Conservation (phyloP, 257 asterid species). For the Solanum sejunctum region DNA sequence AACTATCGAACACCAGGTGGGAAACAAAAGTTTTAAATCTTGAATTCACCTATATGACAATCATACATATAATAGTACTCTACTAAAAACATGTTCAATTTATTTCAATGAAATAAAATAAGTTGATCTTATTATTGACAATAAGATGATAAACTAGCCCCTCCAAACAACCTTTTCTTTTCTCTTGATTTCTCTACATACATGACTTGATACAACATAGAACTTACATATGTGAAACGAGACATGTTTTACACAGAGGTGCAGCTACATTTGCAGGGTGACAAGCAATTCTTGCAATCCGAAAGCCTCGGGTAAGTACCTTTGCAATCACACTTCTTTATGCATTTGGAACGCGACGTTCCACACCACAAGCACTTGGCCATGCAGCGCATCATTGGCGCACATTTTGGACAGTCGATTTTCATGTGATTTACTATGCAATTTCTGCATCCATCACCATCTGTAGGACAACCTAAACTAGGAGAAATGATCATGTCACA, state of each 20-base stretch:
- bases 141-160: not conserved
- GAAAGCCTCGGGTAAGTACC: constrained; percentile 39
- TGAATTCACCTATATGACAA: not conserved
- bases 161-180: not conserved
- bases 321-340: constrained; percentile 60
- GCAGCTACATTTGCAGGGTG: constrained; percentile 59
- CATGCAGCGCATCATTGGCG: constrained; percentile 60
- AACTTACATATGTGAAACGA: not conserved
- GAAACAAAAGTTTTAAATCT: not conserved
- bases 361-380: constrained; percentile 64
- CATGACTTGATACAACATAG: not conserved
- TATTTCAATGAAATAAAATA: not conserved
- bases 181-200: not conserved
- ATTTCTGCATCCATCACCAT: constrained; percentile 37
- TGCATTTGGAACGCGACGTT: constrained; percentile 28
- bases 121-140: not conserved
- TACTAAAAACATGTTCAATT: not conserved
- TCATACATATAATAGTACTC: not conserved
- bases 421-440: constrained; percentile 47
- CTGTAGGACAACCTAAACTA: constrained; percentile 35
- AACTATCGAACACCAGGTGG: too few species aligned
- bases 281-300: constrained; percentile 66
- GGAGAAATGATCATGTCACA: constrained; percentile 9
- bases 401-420: constrained; percentile 57
- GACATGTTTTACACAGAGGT: constrained; percentile 4